Evolutionary conservation across 768 basidiomycete species (phyloP).

Genomic region (Phylloporus arenicola): DNA sequence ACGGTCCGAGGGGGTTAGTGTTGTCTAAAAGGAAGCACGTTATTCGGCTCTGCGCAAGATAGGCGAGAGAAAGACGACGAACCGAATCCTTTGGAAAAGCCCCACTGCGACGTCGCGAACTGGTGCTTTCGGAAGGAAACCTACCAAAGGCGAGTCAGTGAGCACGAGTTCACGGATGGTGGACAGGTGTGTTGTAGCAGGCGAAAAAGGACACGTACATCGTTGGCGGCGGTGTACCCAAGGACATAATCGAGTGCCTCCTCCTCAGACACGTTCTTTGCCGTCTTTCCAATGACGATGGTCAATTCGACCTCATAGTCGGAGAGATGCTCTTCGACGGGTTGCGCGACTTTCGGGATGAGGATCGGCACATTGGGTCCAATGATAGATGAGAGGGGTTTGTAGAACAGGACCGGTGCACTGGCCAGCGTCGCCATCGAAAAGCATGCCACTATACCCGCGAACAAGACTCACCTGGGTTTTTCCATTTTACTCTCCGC

Average conservation of each 20-base stretch:
- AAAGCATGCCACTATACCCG: background rate
- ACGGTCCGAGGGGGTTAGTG: constrained; percentile 70
- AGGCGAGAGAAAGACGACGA: constrained; percentile 8
- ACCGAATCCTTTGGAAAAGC: constrained; percentile 86
- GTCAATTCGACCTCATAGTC: constrained; percentile 82
- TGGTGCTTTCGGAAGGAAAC: constrained; percentile 83
- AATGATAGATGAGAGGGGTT: constrained; percentile 64
- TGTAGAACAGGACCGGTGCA: constrained; percentile 74
- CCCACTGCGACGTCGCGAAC: constrained; percentile 78
- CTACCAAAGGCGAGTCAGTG: constrained; percentile 1
- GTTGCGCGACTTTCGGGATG: constrained; percentile 66
- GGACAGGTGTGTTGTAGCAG: background rate
- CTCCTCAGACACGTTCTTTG: constrained; percentile 72
- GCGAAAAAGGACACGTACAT: constrained; percentile 38
- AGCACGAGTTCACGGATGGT: background rate
- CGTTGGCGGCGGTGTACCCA: constrained; percentile 76
- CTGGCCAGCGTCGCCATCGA: constrained; percentile 28
- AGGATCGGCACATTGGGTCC: constrained; percentile 62
- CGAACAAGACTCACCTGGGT: constrained; percentile 48
- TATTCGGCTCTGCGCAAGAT: background rate
- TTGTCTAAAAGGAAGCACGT: constrained; percentile 21
- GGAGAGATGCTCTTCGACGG: constrained; percentile 61
- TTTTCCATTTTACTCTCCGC: constrained; percentile 60
- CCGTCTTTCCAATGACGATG: constrained; percentile 77
- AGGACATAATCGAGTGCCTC: constrained; percentile 85